phyloP scores from a whole-genome alignment of 1,284 basidiomycete genomes.

The Boletus albobrunnescens region DNA sequence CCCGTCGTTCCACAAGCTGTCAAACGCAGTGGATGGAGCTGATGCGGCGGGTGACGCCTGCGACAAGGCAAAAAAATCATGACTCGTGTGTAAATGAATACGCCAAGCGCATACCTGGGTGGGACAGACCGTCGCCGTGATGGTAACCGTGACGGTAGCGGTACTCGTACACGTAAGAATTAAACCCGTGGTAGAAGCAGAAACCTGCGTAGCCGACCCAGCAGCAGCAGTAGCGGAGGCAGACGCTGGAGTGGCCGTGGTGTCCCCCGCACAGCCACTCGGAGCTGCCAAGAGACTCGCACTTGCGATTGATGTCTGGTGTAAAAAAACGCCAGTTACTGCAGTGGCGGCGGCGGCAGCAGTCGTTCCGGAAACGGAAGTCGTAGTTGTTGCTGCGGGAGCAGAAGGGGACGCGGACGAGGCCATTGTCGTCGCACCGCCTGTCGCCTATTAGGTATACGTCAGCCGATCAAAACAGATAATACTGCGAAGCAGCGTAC shows the following conservation, averaged over 20 bases:
- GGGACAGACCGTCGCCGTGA: slow-evolving; percentile 6
- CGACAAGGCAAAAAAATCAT: neutral
- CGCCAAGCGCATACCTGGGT: slow-evolving; percentile 7
- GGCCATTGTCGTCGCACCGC: neutral
- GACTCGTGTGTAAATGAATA: neutral
- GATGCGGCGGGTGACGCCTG: slow-evolving; percentile 6
- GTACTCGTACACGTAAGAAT: slow-evolving; percentile 6
- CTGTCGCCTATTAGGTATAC: slow-evolving; percentile 2
- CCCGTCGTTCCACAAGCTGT: no score
- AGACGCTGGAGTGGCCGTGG: neutral
- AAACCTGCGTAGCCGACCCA: neutral
- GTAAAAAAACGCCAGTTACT: slow-evolving; percentile 9
- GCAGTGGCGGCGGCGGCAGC: neutral
- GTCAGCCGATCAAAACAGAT: slow-evolving; percentile 1
- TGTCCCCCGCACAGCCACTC: no score
- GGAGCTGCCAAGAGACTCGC: neutral
- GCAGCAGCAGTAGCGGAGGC: neutral
- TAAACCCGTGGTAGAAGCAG: neutral
- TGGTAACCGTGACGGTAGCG: slow-evolving; percentile 12
- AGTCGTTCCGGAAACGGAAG: neutral
- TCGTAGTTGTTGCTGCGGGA: neutral
- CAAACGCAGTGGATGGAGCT: neutral
- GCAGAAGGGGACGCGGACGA: neutral
- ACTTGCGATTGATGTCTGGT: neutral
- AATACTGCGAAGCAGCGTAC: slow-evolving; percentile 2